Conservation (phyloP, 495 filamentous ascomycete species). For the Melanomma pulvis-pyrius region DNA sequence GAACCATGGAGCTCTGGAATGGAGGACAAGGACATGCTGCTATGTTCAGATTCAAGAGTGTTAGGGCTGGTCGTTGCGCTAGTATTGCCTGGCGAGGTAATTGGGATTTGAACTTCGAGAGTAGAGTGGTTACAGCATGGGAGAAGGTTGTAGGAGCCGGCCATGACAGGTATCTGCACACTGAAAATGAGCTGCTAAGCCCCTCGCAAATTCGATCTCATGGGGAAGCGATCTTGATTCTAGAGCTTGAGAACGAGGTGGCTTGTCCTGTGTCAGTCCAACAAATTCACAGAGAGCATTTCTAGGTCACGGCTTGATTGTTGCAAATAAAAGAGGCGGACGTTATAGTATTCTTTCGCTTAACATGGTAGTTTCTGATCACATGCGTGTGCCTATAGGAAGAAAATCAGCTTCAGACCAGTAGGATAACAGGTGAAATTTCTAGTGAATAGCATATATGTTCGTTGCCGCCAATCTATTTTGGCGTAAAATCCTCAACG, state of each 20-base stretch:
- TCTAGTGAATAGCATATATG: no score
- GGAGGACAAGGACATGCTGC: constrained; percentile 10
- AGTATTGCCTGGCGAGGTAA: not conserved
- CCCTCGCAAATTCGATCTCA: constrained; percentile 3
- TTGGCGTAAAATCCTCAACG: no score
- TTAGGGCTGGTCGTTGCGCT: not conserved
- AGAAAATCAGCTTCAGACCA: no score
- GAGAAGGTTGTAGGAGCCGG: not conserved
- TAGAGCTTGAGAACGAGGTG: constrained; percentile 8
- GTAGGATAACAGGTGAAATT: no score
- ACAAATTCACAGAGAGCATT: constrained; percentile 16
- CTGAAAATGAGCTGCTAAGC: not conserved
- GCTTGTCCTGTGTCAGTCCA: constrained; percentile 7
- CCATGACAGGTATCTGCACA: not conserved
- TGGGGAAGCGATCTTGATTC: constrained; percentile 12
- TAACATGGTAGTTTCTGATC: no score
- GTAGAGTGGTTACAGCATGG: constrained; percentile 1
- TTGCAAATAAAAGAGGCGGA: not conserved
- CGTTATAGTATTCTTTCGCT: constrained; percentile 2
- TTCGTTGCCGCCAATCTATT: no score
- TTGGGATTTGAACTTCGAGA: constrained; percentile 1
- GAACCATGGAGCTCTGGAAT: constrained; percentile 13
- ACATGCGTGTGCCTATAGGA: no score
- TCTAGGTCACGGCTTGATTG: not conserved
- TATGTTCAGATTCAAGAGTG: constrained; percentile 13